Conservation (phyloP, 805 yeast genomes). For the Debaryomyces maramus region DNA sequence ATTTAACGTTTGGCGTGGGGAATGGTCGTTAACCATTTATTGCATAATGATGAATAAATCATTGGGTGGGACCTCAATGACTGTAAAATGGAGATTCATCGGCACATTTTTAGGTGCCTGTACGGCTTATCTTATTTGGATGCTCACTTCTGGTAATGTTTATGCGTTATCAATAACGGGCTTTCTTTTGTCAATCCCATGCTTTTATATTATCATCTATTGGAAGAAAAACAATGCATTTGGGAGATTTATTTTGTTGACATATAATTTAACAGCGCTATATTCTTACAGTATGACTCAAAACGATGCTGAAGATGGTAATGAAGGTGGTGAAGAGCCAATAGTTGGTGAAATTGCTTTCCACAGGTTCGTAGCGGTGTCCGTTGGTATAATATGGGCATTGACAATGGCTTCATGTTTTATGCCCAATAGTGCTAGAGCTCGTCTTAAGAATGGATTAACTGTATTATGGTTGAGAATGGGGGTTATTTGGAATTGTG, state of each 20-base stretch:
- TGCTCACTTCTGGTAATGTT: conserved; percentile 54
- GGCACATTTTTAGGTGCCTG: conserved; percentile 77
- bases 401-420: conserved; percentile 62
- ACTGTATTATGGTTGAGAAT: conserved; percentile 73
- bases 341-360: conserved; percentile 71
- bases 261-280: conserved; percentile 76
- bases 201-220: conserved; percentile 58
- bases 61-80: conserved; percentile 80
- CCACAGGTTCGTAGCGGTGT: conserved; percentile 73
- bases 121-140: conserved; percentile 62
- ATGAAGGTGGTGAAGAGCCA: conserved; percentile 72
- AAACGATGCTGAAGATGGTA: conserved; percentile 55
- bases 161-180: conserved; percentile 52
- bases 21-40: conserved; percentile 82
- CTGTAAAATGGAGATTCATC: conserved; percentile 67
- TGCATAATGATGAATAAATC: conserved; percentile 84
- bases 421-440: conserved; percentile 75
- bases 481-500: conserved; percentile 80
- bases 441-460: conserved; percentile 61
- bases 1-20: conserved; percentile 71
- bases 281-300: conserved; percentile 70
- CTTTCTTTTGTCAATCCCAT: conserved; percentile 46
- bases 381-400: conserved; percentile 77
- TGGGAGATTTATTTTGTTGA: conserved; percentile 68
- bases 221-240: conserved; percentile 66